Evolutionary conservation across 768 basidiomycete species (phyloP), one percentile per base, ranked within the genome.

Genomic region (Termitomyces sp.): DNA sequence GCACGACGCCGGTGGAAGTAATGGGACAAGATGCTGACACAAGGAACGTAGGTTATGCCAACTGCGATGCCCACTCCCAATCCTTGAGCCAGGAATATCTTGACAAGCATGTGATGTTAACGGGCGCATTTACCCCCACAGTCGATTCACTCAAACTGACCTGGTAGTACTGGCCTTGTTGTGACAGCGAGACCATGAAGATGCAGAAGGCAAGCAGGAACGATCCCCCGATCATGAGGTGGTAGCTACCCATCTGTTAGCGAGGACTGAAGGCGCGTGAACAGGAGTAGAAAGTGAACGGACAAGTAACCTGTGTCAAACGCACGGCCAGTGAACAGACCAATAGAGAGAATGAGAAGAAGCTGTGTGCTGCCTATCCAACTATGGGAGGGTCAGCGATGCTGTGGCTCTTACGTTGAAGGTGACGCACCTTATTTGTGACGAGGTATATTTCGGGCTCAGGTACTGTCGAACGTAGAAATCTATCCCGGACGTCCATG

Each of bases 51-150:
- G 5, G 78, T 65, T 39, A 83, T 61, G 9, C 82, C 84, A 4
- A 71, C 67, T 4, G 77, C 81, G n/a, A 78, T 71, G 9, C 84
- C 83, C n/a, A 76, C 69, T 0, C 73, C 79, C 28, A 85, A 65
- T 7, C 81, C 81, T 65, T 84, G 81, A 1, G 76, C 70, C 9
- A 84, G 73, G 59, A 84, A 81, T 51, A 83, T 65, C 76, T 81
- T 61, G n/a, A 38, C n/a, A 45, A 36, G 11, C 22, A 55, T 16
- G 42, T 45, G 49, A 39, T 44, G 39, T 58, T 18, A 59, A 45
- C 24, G 28, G 16, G 12, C 39, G 24, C n/a, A 24, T 33, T 33
- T 39, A 13, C 16, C 11, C 15, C n/a, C 0, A 28, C 6, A n/a
- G 53, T 18, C 18, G 22, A 11, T 32, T n/a, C 28, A 9, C n/a